Evolutionary conservation across 768 basidiomycete genomes (phyloP).

Genomic region (Leccinum obscurum): DNA sequence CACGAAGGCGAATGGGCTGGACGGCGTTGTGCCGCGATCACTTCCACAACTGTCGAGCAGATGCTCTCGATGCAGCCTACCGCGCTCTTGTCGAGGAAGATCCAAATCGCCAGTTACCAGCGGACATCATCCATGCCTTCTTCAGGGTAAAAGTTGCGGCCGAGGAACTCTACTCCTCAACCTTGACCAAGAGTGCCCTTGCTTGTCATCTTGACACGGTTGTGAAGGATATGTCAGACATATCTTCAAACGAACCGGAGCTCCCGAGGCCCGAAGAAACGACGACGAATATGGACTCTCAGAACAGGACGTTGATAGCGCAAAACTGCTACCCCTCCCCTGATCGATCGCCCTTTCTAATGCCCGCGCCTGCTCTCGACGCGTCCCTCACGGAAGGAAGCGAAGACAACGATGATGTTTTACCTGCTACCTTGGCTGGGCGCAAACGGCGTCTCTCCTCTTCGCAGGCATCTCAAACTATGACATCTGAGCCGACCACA

Average conservation of each 20-base stretch:
- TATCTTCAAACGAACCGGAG: background rate
- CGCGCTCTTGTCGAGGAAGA: constrained; percentile 23
- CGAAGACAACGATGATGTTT: background rate
- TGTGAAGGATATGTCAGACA: constrained; percentile 19
- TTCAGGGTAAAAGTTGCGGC: constrained; percentile 26
- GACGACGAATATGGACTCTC: background rate
- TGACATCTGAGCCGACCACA: background rate
- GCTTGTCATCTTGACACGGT: background rate
- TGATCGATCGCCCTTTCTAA: background rate
- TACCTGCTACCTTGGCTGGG: background rate
- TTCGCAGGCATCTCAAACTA: background rate
- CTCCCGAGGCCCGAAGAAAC: background rate
- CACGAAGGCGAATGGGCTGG: constrained; percentile 52
- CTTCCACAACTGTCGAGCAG: constrained; percentile 21
- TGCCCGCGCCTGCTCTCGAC: background rate
- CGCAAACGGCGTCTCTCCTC: background rate
- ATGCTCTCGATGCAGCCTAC: constrained; percentile 28
- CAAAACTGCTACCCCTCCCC: background rate
- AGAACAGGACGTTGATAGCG: accelerated
- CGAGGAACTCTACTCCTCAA: too few relatives aligned
- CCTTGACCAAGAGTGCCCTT: constrained; percentile 17
- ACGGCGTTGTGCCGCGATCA: constrained; percentile 35
- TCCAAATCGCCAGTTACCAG: background rate
- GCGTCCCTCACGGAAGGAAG: background rate
- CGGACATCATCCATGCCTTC: constrained; percentile 23